A percentile compares a stretch with the other conserved stretches of the same genome.
Evolutionary conservation across 1,284 basidiomycete species (phyloP).

Genomic region (Baeospora myosura): DNA sequence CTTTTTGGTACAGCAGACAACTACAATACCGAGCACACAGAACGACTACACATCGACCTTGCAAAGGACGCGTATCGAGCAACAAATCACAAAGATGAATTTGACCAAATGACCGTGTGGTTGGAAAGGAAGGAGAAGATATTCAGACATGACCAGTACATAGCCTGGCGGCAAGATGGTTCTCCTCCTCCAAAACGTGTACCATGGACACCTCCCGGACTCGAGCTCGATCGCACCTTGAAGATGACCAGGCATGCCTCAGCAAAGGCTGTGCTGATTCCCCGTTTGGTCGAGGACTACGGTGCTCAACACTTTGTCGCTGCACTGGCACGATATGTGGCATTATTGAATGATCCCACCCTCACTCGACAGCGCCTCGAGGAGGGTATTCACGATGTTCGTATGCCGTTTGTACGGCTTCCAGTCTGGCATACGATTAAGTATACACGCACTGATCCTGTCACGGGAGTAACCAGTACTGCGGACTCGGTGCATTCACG

Average conservation of each 20-base stretch:
- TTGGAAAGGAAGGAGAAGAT: background rate
- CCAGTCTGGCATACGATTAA: slow-evolving; percentile 10
- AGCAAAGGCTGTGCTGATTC: background rate
- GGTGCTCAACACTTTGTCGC: background rate
- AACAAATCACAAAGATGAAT: background rate
- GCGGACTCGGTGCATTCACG: slow-evolving; percentile 15
- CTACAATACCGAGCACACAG: background rate
- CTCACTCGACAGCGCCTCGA: background rate
- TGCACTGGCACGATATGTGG: background rate
- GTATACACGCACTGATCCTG: slow-evolving; percentile 8
- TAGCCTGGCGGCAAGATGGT: background rate
- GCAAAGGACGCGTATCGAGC: background rate
- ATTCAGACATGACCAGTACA: background rate
- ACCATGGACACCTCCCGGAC: background rate
- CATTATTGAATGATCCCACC: background rate
- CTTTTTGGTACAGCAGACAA: background rate
- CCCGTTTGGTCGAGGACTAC: background rate
- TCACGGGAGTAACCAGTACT: slow-evolving; percentile 4
- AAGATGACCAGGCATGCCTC: background rate
- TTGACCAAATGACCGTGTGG: background rate
- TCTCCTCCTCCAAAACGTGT: background rate
- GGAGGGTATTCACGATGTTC: background rate
- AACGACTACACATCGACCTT: background rate
- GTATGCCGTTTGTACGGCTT: background rate
- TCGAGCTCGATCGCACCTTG: background rate